A percentile compares a stretch with the other conserved stretches of the same genome.
Conservation (phyloP, 2,329 filamentous ascomycete genomes). For the Colletotrichum tanaceti region DNA sequence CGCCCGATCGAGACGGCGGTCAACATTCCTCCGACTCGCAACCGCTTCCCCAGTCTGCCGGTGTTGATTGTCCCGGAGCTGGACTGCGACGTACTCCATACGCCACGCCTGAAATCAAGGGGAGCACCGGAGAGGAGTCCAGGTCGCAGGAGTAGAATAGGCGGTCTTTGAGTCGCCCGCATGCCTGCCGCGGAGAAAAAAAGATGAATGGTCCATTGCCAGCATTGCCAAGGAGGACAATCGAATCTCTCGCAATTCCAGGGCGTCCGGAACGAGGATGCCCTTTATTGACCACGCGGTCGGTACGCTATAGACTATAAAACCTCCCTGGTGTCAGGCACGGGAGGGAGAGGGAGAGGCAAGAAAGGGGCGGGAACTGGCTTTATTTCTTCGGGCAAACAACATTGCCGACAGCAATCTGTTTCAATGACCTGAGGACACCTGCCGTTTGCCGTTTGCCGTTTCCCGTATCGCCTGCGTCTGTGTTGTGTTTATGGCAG, state of each 20-base stretch:
- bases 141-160: neutral
- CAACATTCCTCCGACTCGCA: slow-evolving; percentile 7
- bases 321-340: neutral
- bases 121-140: neutral
- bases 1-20: slow-evolving; percentile 15
- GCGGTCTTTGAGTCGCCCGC: neutral
- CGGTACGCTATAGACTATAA: neutral
- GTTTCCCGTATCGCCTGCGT: too few species aligned
- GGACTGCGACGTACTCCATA: neutral
- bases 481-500: neutral
- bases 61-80: slow-evolving; percentile 4
- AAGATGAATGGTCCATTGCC: neutral
- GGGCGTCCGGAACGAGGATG: neutral
- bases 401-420: neutral
- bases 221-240: slow-evolving; percentile 1
- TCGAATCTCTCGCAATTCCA: slow-evolving; percentile 1
- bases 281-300: neutral
- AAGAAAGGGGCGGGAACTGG: neutral
- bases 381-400: neutral
- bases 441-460: too few species aligned
- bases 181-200: slow-evolving; percentile 12
- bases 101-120: neutral
- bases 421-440: neutral
- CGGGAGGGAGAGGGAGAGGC: neutral
- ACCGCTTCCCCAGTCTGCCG: slow-evolving; percentile 1